Evolutionary conservation across 108 stramenopile species (phyloP).

Genomic region (Ochromonas danica): DNA sequence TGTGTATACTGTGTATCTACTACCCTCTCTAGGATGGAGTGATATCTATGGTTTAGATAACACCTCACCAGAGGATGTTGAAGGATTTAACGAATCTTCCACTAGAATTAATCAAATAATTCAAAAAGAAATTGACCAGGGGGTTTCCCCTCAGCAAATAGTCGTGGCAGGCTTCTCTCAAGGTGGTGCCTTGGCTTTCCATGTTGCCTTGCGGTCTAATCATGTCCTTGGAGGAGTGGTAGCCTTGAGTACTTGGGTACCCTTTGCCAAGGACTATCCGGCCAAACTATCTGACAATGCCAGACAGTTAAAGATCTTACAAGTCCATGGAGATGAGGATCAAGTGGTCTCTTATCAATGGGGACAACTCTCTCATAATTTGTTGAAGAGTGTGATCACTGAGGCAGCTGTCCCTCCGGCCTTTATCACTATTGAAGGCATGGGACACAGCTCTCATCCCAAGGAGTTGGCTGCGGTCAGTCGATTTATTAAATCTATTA

Average conservation of each 20-base stretch:
- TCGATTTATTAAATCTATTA: not conserved
- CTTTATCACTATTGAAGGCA: no score
- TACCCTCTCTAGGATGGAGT: slow-evolving; percentile 23
- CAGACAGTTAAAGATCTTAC: not conserved
- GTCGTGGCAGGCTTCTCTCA: slow-evolving; percentile 47
- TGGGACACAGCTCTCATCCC: slow-evolving; percentile 23
- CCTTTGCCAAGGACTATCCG: not conserved
- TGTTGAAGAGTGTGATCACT: slow-evolving; percentile 9
- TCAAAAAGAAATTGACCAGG: slow-evolving; percentile 37
- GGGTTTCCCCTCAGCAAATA: slow-evolving; percentile 32
- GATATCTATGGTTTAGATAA: slow-evolving; percentile 47
- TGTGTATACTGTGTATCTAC: no score
- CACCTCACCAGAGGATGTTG: slow-evolving; percentile 40
- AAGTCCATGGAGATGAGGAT: slow-evolving; percentile 11
- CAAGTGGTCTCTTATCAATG: not conserved
- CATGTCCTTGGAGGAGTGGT: slow-evolving; percentile 1
- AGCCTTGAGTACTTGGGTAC: not conserved
- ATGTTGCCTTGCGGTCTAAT: slow-evolving; percentile 34
- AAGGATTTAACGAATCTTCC: slow-evolving; percentile 45
- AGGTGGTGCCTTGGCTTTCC: slow-evolving; percentile 47
- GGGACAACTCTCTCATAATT: not conserved
- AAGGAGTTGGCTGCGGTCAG: not conserved
- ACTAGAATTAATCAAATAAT: slow-evolving; percentile 41
- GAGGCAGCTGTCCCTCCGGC: no score
- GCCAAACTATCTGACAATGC: not conserved